Evolutionary conservation across 2,329 filamentous ascomycete genomes (phyloP), one percentile per base, ranked within the genome.

Genomic region (Orbilia ellipsospora): DNA sequence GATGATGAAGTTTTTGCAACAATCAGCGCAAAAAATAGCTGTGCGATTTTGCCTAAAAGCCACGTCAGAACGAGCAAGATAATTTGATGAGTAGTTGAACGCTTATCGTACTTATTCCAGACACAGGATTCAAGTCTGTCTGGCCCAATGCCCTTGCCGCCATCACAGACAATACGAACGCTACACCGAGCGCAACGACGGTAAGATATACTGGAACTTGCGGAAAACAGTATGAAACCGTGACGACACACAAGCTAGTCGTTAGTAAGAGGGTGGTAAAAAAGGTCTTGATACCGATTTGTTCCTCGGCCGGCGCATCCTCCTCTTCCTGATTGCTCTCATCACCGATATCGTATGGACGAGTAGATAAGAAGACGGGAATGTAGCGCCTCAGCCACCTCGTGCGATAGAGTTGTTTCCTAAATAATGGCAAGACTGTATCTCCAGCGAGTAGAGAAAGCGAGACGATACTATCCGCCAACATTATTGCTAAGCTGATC

Each of bases 401-500:
- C 3, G 18, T 57, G 7, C 55, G 54, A 15, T 50, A 36, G 7
- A 61, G 4, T 18, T 60, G 50, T 26, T 26, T 50, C n/a, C 42
- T 65, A 7, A 62, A 12, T 6, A 65, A 12, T 12, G 64, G 65
- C 7, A 55, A n/a, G 6, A 57, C 28, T 2, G 74, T 57, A n/a
- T 78, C 78, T 2, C 73, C 64, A 12, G 78, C 48, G 6, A 80
- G 66, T 5, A 77, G 93, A 0, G 91, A 89, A 8, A 99, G 87
- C 79, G 92, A 97, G 77, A 98, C 88, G 2, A 99, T 86, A 0
- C 94, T 93, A 82, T 99, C 95, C 20, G 92, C 92, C 26, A 99
- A 86, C 95, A 99, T 99, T 78, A 99, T 97, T 2, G 95, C 92
- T 31, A 99, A 84, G 40, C 93, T 97, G 1, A 96, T 86, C 95